A percentile compares a stretch with the other conserved stretches of the same genome.
These are phyloP conservation scores for Candida hungchunana DNA, from an alignment of 805 yeast species.

Conservation along the genomic window DNA sequence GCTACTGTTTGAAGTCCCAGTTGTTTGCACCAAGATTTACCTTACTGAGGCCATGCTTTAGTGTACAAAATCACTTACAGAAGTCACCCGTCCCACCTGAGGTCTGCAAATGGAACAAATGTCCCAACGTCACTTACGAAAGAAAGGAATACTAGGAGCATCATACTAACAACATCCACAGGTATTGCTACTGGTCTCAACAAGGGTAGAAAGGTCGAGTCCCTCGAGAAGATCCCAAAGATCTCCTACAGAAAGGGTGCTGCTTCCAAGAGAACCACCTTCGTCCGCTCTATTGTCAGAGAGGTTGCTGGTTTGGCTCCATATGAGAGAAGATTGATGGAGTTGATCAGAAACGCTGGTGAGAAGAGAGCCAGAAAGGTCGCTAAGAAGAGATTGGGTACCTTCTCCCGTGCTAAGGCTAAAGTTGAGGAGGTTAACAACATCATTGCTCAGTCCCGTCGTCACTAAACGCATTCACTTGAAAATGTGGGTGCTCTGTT, in stretches of 20 bases:
- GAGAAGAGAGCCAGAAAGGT: constrained; percentile 99
- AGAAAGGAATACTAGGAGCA: too few relatives aligned
- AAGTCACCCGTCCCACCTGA: too few relatives aligned
- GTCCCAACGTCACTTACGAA: too few relatives aligned
- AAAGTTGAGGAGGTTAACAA: constrained; percentile 98
- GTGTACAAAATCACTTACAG: too few relatives aligned
- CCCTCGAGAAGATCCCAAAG: constrained; percentile 80
- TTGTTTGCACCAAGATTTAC: too few relatives aligned
- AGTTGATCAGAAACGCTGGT: constrained; percentile 99
- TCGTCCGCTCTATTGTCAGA: constrained; percentile 91
- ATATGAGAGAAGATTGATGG: constrained; percentile 99
- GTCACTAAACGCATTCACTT: constrained; percentile 50
- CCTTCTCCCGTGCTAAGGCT: constrained; percentile 99
- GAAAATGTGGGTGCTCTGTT: constrained; percentile 12
- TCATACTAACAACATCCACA: constrained; percentile 35
- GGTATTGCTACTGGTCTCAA: constrained; percentile 98
- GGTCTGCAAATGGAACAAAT: too few relatives aligned
- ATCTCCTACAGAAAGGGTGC: constrained; percentile 96
- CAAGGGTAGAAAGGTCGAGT: constrained; percentile 97
- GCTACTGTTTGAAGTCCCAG: too few relatives aligned
- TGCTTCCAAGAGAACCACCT: constrained; percentile 89
- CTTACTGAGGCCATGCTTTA: too few relatives aligned
- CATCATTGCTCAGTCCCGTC: constrained; percentile 95
- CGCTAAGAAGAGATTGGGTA: constrained; percentile 99
- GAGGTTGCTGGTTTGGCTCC: constrained; percentile 99